These are phyloP conservation scores for Urtica urens DNA, from an alignment of 306 rosid genomes.

Conservation along the genomic window DNA sequence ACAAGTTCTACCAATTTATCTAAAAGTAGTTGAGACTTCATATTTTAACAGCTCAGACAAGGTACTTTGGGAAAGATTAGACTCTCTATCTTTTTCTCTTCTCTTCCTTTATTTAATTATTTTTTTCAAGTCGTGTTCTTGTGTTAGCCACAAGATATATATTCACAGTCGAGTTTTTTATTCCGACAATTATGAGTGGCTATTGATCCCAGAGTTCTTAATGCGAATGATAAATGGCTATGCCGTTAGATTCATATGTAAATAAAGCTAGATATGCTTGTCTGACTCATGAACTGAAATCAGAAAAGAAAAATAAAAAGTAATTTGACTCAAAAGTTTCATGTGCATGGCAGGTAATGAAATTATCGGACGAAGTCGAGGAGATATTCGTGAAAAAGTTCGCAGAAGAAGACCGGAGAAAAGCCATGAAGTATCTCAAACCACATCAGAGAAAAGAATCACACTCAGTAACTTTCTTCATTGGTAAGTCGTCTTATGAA, in stretches of 20 bases:
- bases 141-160: slow-evolving; percentile 39
- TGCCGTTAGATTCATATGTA: slow-evolving; percentile 19
- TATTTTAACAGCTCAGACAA: slow-evolving; percentile 91
- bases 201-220: slow-evolving; percentile 32
- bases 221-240: slow-evolving; percentile 27
- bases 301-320: slow-evolving; percentile 4
- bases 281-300: slow-evolving; percentile 29
- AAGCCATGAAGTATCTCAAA: slow-evolving; percentile 94
- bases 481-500: slow-evolving; percentile 43
- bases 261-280: slow-evolving; percentile 37
- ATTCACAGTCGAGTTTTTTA: slow-evolving; percentile 21
- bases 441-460: slow-evolving; percentile 74
- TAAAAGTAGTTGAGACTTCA: slow-evolving; percentile 87
- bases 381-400: slow-evolving; percentile 60
- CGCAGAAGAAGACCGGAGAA: slow-evolving; percentile 61
- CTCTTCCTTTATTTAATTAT: too few species aligned
- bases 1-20: slow-evolving; percentile 77
- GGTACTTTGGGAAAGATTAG: slow-evolving; percentile 30
- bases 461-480: slow-evolving; percentile 77
- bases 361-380: slow-evolving; percentile 71
- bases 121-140: slow-evolving; percentile 24
- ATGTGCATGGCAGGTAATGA: slow-evolving; percentile 52
- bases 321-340: slow-evolving; percentile 5
- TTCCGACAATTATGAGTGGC: slow-evolving; percentile 66
- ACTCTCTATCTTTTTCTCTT: neutral